Evolutionary conservation across 2,329 filamentous ascomycete species (phyloP).

Genomic region (Pseudogymnoascus sp.): DNA sequence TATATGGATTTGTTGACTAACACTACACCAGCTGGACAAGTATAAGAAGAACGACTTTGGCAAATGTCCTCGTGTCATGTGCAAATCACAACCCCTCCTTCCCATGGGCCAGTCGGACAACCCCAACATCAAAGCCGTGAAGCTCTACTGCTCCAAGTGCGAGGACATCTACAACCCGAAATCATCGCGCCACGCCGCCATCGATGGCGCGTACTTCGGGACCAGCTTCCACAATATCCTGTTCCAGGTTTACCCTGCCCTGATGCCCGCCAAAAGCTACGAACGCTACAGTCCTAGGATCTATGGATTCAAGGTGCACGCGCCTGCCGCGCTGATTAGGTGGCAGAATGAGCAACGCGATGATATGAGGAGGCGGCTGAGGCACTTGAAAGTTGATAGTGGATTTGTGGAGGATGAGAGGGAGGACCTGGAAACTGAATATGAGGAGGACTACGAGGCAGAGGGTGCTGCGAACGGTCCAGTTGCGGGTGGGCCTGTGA

Average conservation of each 20-base stretch:
- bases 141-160: constrained; percentile 94
- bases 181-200: constrained; percentile 86
- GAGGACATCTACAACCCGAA: constrained; percentile 99
- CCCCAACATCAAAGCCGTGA: constrained; percentile 80
- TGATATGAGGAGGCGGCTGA: constrained; percentile 70
- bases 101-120: constrained; percentile 92
- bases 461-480: neutral
- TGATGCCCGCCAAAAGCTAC: constrained; percentile 77
- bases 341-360: constrained; percentile 83
- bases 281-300: constrained; percentile 83
- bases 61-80: constrained; percentile 94
- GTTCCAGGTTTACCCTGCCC: constrained; percentile 91
- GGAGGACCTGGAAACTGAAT: neutral
- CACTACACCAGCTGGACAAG: constrained; percentile 72
- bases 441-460: neutral
- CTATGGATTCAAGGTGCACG: constrained; percentile 94
- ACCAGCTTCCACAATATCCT: constrained; percentile 98
- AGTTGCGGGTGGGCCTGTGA: neutral
- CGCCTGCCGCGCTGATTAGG: constrained; percentile 73
- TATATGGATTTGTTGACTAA: constrained; percentile 14
- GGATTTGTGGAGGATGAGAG: constrained; percentile 64
- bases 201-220: constrained; percentile 97
- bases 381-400: constrained; percentile 63
- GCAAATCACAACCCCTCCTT: constrained; percentile 83
- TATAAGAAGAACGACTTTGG: constrained; percentile 98